Evolutionary conservation across 139 green algal species (phyloP), one percentile per base, ranked within the genome.

Genomic region (Chlamydomonas sp.): DNA sequence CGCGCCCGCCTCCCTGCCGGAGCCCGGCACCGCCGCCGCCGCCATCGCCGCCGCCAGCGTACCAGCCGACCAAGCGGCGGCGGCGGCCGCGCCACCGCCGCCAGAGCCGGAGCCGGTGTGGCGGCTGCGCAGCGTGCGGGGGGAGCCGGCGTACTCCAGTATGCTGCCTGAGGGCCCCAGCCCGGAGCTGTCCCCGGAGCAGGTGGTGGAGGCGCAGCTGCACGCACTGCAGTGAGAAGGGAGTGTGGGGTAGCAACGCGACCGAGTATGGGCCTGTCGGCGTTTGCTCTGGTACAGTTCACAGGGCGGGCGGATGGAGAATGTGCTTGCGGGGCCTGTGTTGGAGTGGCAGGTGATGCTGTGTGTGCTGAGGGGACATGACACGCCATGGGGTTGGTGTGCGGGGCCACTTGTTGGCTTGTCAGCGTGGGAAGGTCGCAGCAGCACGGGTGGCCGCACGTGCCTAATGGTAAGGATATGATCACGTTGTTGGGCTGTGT

Each of bases 171-270:
- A 63, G 59, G 79, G 66, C 4, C 90, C 87, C 60, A 89, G 78
- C 14, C 90, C 90, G 16, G 87, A 88, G 83, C 79, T 91, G 66
- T 77, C 87, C 2, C 90, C 90, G 20, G 90, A 93, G 76, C 79
- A 84, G 72, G 84, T 93, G 3, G 87, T 93, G 61, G 84, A 91
- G 87, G 90, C 90, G 58, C 86, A 90, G 83, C 86, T 92, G 31
- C 78, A 78, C 17, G 90, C 90, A 17, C 71, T 92, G 57, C 78
- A 86, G 90, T 92, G 80, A 88, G 89, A 63, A 0, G 15, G 8
- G 49, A 10, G 15, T n/a, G 15, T 62, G 20, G 18, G 4, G 10
- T 9, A 79, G 15, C 74, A 79, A 18, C 49, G 60, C 74, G 18
- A 62, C n/a, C 57, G 57, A 1, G 16, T 12, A n/a, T 12, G 14